Evolutionary conservation across 345 rosid genomes (phyloP), one percentile per base, ranked within the genome.

Genomic region (Viola odorata): DNA sequence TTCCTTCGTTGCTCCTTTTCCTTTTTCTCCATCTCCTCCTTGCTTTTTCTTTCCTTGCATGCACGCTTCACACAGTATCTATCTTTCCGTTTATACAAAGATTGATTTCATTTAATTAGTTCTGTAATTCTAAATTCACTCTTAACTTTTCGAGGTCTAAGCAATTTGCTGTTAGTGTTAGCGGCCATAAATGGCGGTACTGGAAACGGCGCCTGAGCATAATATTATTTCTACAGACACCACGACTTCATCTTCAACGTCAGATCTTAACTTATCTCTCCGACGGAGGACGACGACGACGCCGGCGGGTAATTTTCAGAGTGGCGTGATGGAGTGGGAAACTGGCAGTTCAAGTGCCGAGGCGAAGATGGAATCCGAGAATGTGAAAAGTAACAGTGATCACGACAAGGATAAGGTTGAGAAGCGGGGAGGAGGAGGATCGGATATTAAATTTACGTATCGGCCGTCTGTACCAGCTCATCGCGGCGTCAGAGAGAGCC

Each of bases 391-490:
- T 45, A 48, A 41, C 3, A 45, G 54, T 17, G 72, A 41, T 11
- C 8, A 14, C 5, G 58, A 55, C 23, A 41, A 56, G 63, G 62
- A 50, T 55, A 55, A 32, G 44, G 37, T 11, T 51, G 83, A 70
- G 53, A 69, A 64, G 45, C 66, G 73, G 16, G 69, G 58, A 7
- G 76, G 69, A 8, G 11, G n/a, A n/a, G 12, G 5, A 55, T 10
- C 57, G 37, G 85, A 72, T 49, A n/a, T 63, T 8, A 82, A 58
- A 75, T 82, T 76, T 71, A 61, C 82, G 37, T 85, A 76, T 66
- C 75, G 97, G 54, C 86, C 97, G 5, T 85, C 91, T 12, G 78
- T 78, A 68, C 97, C 97, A 17, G 96, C 97, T 57, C 97, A 91
- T 72, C 79, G 82, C 63, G 66, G 68, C 32, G 75, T 70, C 44